Evolutionary conservation across 129 eudicot species (phyloP).

Genomic region (Ambrosia trifida): DNA sequence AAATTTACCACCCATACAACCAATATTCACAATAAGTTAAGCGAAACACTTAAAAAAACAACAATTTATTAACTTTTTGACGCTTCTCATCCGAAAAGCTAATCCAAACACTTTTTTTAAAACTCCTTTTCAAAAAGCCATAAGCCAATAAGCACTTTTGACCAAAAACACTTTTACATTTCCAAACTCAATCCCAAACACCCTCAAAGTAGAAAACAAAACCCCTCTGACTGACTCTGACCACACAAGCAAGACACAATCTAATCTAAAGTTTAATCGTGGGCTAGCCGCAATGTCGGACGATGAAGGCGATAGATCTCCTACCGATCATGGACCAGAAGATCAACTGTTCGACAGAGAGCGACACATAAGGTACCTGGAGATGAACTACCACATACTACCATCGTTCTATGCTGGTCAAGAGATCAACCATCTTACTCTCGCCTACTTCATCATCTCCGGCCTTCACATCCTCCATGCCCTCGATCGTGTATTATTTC

Average conservation of each 20-base stretch:
- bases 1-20: too few species aligned
- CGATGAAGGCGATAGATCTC: conserved; percentile 13
- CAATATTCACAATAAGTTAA: too few species aligned
- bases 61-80: too few species aligned
- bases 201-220: background rate
- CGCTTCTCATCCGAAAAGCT: too few species aligned
- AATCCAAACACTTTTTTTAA: too few species aligned
- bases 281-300: conserved; percentile 39
- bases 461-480: conserved; percentile 76
- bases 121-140: too few species aligned
- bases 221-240: background rate
- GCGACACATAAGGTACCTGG: conserved; percentile 57
- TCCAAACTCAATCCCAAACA: too few species aligned
- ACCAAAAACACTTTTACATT: too few species aligned
- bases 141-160: too few species aligned
- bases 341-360: conserved; percentile 53
- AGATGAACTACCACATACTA: conserved; percentile 70
- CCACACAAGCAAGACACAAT: background rate
- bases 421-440: conserved; percentile 92
- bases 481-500: conserved; percentile 52
- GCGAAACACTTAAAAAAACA: too few species aligned
- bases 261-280: background rate
- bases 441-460: conserved; percentile 78
- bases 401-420: conserved; percentile 69
- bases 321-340: conserved; percentile 9